Evolutionary conservation across 2,329 filamentous ascomycete genomes (phyloP).

Genomic region (Pseudogymnoascus sp.): DNA sequence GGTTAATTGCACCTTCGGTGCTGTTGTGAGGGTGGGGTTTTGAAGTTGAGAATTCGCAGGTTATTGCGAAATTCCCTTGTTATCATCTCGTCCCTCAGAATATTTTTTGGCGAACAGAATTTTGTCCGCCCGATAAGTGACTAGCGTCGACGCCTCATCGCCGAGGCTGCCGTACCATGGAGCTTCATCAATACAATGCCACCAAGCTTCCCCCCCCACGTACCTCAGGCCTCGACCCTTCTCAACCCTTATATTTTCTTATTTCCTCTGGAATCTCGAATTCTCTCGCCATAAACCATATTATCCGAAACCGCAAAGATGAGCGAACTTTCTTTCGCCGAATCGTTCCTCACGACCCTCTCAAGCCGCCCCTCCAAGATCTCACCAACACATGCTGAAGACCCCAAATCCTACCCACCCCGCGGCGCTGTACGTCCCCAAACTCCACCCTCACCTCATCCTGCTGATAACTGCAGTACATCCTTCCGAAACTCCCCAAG

Average conservation of each 20-base stretch:
- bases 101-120: conserved; percentile 8
- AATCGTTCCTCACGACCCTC: conserved; percentile 70
- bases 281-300: not conserved
- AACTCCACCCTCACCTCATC: not conserved
- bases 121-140: conserved; percentile 6
- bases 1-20: conserved; percentile 5
- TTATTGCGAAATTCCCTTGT: conserved; percentile 5
- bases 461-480: conserved; percentile 44
- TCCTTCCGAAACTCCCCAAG: conserved; percentile 56
- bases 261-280: not conserved
- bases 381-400: conserved; percentile 82
- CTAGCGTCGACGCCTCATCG: conserved; percentile 8
- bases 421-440: conserved; percentile 58
- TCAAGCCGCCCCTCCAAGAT: conserved; percentile 74
- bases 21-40: not conserved
- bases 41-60: conserved; percentile 6
- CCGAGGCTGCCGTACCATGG: conserved; percentile 7
- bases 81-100: not conserved
- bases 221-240: not conserved
- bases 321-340: conserved; percentile 80
- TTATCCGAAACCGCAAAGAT: conserved; percentile 36
- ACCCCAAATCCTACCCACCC: conserved; percentile 68
- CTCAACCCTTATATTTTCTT: not conserved
- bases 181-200: not conserved
- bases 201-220: conserved; percentile 1